phyloP scores from a whole-genome alignment of 164 flowering plant species.

The Aristolochia californica region DNA sequence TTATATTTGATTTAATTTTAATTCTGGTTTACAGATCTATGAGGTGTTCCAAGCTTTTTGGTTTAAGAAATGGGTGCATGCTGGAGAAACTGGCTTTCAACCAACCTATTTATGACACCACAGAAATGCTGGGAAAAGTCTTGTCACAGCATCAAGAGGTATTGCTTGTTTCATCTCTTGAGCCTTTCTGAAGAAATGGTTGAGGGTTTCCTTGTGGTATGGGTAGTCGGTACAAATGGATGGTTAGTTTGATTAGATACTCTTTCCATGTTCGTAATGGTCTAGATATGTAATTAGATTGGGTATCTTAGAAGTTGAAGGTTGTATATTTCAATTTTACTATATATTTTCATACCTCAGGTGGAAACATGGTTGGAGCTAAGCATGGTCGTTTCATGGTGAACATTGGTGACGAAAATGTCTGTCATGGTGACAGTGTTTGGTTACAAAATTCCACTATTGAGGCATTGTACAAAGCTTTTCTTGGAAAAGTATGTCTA shows the following conservation, averaged over 20 bases:
- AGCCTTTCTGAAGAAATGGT: too few relatives aligned
- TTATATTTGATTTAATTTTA: too few relatives aligned
- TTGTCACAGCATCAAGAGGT: slow-evolving; percentile 58
- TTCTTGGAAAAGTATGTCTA: slow-evolving; percentile 47
- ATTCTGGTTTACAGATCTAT: background rate
- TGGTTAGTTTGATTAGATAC: background rate
- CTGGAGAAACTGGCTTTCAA: too few relatives aligned
- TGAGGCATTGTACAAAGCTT: slow-evolving; percentile 44
- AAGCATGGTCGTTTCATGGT: slow-evolving; percentile 75
- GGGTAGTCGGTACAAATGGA: background rate
- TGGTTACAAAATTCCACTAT: slow-evolving; percentile 48
- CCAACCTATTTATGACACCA: too few relatives aligned
- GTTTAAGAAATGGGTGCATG: background rate
- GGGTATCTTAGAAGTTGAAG: too few relatives aligned
- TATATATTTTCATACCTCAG: slow-evolving; percentile 4
- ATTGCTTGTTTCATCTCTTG: background rate
- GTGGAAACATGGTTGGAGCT: slow-evolving; percentile 52
- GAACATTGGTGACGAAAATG: slow-evolving; percentile 9
- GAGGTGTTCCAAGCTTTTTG: background rate
- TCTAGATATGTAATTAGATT: too few relatives aligned
- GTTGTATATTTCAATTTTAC: background rate
- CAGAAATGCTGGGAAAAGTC: slow-evolving; percentile 60
- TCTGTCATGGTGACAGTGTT: slow-evolving; percentile 11
- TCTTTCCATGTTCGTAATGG: background rate
- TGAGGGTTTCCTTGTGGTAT: too few relatives aligned